These are phyloP conservation scores for Paraurostyla sp. DNA, from an alignment of 73 alveolate genomes.

Conservation along the genomic window DNA sequence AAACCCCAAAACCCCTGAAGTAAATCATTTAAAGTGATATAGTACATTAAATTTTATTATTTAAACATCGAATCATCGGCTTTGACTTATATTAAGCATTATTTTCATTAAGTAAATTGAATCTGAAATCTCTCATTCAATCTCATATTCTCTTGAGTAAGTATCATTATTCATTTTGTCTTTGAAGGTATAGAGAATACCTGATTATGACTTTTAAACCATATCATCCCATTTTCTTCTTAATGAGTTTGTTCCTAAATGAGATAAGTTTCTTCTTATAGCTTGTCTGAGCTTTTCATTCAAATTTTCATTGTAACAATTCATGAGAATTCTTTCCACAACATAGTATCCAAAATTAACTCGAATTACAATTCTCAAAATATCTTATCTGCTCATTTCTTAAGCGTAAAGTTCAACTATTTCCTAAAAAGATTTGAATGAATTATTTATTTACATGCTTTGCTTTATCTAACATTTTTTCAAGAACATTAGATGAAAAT, in stretches of 20 bases:
- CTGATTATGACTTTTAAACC: conserved; percentile 28
- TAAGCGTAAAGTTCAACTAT: conserved; percentile 47
- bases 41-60: too few relatives aligned
- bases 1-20: too few relatives aligned
- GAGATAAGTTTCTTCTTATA: background rate
- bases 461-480: conserved; percentile 70
- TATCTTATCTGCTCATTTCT: conserved; percentile 13
- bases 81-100: too few relatives aligned
- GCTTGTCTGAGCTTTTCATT: conserved; percentile 19
- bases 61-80: too few relatives aligned
- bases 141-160: too few relatives aligned
- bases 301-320: conserved; percentile 35
- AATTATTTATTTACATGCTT: background rate
- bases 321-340: conserved; percentile 64
- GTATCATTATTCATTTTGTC: too few relatives aligned
- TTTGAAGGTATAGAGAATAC: background rate
- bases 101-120: too few relatives aligned
- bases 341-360: conserved; percentile 73
- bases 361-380: conserved; percentile 40
- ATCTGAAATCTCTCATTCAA: too few relatives aligned
- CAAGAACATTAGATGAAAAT: conserved; percentile 72
- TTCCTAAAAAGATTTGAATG: background rate
- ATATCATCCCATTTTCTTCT: conserved; percentile 68
- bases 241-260: conserved; percentile 56
- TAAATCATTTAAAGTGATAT: too few relatives aligned